Evolutionary conservation across 2,329 filamentous ascomycete genomes (phyloP).

Genomic region (Neofusicoccum kwambonambiense): DNA sequence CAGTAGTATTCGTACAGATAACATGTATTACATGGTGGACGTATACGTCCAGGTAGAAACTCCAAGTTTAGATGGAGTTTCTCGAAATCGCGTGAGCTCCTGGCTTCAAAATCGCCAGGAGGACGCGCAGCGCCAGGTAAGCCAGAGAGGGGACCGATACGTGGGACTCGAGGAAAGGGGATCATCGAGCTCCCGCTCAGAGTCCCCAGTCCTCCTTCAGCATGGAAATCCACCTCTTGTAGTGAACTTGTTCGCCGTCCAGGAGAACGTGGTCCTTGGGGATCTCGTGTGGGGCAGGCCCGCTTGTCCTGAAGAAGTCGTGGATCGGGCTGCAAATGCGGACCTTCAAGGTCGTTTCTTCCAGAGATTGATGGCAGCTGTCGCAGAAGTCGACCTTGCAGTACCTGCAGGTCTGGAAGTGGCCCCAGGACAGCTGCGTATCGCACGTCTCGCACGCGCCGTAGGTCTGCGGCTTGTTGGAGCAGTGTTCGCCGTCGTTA

Average conservation of each 20-base stretch:
- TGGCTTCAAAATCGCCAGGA: not conserved
- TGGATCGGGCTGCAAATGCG: constrained; percentile 7
- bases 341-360: not conserved
- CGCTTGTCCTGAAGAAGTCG: constrained; percentile 10
- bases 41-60: not conserved
- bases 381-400: constrained; percentile 14
- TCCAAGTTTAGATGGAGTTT: not conserved
- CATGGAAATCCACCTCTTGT: constrained; percentile 2
- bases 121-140: not conserved
- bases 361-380: constrained; percentile 4
- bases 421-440: constrained; percentile 1
- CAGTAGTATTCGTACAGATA: not conserved
- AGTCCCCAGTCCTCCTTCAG: constrained; percentile 12
- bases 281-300: constrained; percentile 2
- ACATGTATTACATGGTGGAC: not conserved
- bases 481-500: not conserved
- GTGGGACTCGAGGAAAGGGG: not conserved
- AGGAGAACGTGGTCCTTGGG: constrained; percentile 8
- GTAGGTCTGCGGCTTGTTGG: not conserved
- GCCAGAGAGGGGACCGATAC: not conserved
- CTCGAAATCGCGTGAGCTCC: not conserved
- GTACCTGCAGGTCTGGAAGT: constrained; percentile 12
- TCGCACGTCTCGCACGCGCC: constrained; percentile 12
- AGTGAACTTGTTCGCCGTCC: constrained; percentile 7
- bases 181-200: not conserved